Conservation (phyloP, 306 rosid genomes). For the Arachis stenosperma region DNA sequence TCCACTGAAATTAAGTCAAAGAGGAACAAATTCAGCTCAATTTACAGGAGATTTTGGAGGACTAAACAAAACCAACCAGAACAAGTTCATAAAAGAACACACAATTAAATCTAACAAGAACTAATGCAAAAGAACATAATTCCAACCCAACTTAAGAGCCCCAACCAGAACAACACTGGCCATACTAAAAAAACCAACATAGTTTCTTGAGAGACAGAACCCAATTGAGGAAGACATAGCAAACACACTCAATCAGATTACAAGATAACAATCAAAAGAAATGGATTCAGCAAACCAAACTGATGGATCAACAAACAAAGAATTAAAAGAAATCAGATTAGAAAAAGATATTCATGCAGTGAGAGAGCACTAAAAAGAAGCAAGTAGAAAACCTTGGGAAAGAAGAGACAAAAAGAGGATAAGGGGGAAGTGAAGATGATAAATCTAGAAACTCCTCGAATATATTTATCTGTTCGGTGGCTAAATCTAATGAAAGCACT, state of each 20-base stretch:
- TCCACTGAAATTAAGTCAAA: constrained; percentile 38
- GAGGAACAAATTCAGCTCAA: constrained; percentile 38
- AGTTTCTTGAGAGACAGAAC: constrained; percentile 17
- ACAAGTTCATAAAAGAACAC: constrained; percentile 24
- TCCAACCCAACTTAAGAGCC: constrained; percentile 16
- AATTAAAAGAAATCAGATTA: neutral
- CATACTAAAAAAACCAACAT: constrained; percentile 8
- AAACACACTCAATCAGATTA: constrained; percentile 24
- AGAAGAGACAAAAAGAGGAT: constrained; percentile 41
- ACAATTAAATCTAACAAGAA: constrained; percentile 29
- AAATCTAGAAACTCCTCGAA: constrained; percentile 46
- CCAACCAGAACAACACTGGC: constrained; percentile 35
- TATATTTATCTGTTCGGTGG: constrained; percentile 30
- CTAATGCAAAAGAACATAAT: constrained; percentile 21
- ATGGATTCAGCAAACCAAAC: constrained; percentile 27
- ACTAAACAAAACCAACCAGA: constrained; percentile 27
- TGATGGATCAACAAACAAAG: constrained; percentile 9
- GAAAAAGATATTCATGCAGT: neutral
- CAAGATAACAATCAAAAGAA: constrained; percentile 24
- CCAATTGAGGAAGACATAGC: constrained; percentile 22
- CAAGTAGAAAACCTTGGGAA: constrained; percentile 30
- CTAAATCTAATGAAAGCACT: constrained; percentile 37
- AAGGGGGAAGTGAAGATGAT: constrained; percentile 35
- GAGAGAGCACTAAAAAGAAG: constrained; percentile 21
- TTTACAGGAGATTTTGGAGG: constrained; percentile 26